Evolutionary conservation across 2,329 filamentous ascomycete species (phyloP), one percentile per base, ranked within the genome.

Genomic region (Seiridium cupressi): DNA sequence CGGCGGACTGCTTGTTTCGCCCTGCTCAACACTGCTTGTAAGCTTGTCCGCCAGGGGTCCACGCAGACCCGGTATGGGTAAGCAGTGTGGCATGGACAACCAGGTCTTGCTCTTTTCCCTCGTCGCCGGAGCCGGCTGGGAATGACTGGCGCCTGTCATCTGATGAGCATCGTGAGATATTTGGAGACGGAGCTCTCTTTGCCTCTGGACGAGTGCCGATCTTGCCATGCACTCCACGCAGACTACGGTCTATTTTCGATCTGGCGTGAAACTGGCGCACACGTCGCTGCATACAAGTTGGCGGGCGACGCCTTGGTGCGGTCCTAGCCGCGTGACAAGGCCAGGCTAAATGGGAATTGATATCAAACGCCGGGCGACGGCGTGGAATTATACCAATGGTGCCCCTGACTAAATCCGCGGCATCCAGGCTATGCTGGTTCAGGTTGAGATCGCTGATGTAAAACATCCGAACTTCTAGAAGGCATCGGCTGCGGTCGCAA

Each of bases 381-480:
- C 49, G 34, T 38, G 49, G 49, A 34, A 53, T 32, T 35, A 18
- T 35, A 35, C 49, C 49, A 32, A 35, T 36, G 38, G 49, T 53
- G 49, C 49, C 49, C 49, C 49, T 53, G 49, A 53, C 49, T 53
- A 53, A 53, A 53, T 11, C 35, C 49, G 49, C 49, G 49, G 49
- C 49, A 38, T 13, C 49, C 32, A 35, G 35, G 35, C 35, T 53
- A 53, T 53, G 46, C 46, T 48, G n/a, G 5, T 7, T 31, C 3
- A 35, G 34, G 49, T n/a, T 53, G 34, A 32, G 49, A 53, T 53
- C 49, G 49, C 49, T 53, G 32, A 53, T 53, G 34, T 53, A 35
- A 53, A 53, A 53, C 49, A 53, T 53, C 49, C 49, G 49, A 53
- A 53, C 49, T 36, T 38, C 38, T n/a, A 42, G 13, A 42, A 42